These are phyloP conservation scores for Pistacia vera DNA, from an alignment of 345 rosid genomes.

Conservation along the genomic window DNA sequence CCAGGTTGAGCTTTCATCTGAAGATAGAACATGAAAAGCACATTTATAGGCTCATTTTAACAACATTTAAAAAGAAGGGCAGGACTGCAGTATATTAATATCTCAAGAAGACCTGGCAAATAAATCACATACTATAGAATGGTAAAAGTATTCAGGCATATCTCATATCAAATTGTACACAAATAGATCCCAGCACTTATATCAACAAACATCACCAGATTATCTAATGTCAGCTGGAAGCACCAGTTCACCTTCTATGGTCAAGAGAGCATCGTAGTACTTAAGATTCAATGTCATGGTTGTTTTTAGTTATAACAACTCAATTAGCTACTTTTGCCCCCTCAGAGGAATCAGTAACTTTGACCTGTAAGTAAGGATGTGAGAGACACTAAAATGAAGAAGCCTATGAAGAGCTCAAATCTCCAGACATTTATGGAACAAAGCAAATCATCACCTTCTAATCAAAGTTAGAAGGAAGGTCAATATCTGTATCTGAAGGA, in stretches of 20 bases:
- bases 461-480: constrained; percentile 53
- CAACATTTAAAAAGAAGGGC: not conserved
- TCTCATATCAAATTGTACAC: constrained; percentile 31
- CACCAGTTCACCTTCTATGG: constrained; percentile 23
- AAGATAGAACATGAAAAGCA: not conserved
- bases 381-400: constrained; percentile 5
- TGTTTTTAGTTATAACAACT: constrained; percentile 27
- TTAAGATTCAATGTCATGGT: constrained; percentile 20
- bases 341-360: constrained; percentile 19
- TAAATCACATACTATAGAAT: constrained; percentile 22
- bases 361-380: constrained; percentile 13
- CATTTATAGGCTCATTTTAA: constrained; percentile 3
- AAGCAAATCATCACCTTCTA: constrained; percentile 37
- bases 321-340: constrained; percentile 20
- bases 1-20: not conserved
- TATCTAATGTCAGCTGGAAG: constrained; percentile 32
- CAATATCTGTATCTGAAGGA: constrained; percentile 67
- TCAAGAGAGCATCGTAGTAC: constrained; percentile 12
- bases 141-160: constrained; percentile 19
- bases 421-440: constrained; percentile 8
- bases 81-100: constrained; percentile 9
- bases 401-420: constrained; percentile 4
- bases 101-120: constrained; percentile 4
- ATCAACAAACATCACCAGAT: constrained; percentile 23
- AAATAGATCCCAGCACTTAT: constrained; percentile 25